These are phyloP conservation scores for Elsinoe fawcettii DNA, from an alignment of 2,329 filamentous ascomycete species.

Conservation along the genomic window DNA sequence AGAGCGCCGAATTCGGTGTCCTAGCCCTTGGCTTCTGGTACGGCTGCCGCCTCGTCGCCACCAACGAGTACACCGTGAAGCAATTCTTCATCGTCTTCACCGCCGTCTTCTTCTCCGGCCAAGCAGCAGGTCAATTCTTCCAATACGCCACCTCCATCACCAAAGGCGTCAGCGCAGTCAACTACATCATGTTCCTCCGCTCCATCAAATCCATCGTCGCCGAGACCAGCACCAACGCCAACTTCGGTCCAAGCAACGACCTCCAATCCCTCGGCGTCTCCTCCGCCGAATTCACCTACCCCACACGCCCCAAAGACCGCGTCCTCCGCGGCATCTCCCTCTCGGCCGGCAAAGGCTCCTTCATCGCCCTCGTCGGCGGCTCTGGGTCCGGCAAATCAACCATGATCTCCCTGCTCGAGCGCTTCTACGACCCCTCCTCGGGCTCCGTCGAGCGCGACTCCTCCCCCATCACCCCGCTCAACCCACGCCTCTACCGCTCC, in stretches of 20 bases:
- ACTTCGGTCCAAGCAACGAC: conserved; percentile 24
- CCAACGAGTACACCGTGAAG: conserved; percentile 39
- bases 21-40: conserved; percentile 49
- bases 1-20: conserved; percentile 56
- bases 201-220: conserved; percentile 24
- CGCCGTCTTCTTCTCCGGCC: conserved; percentile 40
- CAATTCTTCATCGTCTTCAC: conserved; percentile 41
- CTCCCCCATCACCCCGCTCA: conserved; percentile 28
- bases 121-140: conserved; percentile 41
- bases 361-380: conserved; percentile 61
- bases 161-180: conserved; percentile 38
- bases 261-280: conserved; percentile 30
- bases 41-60: conserved; percentile 33
- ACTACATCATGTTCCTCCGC: conserved; percentile 29
- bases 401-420: conserved; percentile 54
- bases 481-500: conserved; percentile 33
- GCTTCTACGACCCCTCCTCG: conserved; percentile 61
- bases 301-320: conserved; percentile 42
- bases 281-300: conserved; percentile 57
- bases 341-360: conserved; percentile 53
- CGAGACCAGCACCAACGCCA: neutral
- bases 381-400: conserved; percentile 67
- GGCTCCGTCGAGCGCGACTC: conserved; percentile 53
- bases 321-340: neutral
- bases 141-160: conserved; percentile 38